phyloP scores from a whole-genome alignment of 768 basidiomycete species.

The Tulasnella sp. region DNA sequence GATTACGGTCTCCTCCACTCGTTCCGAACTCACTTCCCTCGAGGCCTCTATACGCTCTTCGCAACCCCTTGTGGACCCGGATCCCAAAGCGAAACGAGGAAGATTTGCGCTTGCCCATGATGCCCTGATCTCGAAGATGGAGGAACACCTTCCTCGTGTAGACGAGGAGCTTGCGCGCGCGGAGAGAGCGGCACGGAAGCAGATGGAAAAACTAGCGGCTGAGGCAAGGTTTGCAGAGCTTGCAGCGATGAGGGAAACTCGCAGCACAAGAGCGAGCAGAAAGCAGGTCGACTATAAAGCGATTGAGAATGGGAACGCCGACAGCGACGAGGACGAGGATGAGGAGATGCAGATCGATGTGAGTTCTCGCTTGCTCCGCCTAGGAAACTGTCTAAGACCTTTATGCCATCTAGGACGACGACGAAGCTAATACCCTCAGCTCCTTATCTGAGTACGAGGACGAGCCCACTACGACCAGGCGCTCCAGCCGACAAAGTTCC shows the following conservation, averaged over 20 bases:
- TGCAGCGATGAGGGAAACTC: slow-evolving; percentile 1
- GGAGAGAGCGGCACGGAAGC: not conserved
- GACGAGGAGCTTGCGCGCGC: slow-evolving; percentile 47
- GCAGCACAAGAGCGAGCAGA: not conserved
- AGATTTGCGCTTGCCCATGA: slow-evolving; percentile 57
- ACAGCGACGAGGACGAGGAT: slow-evolving; percentile 1
- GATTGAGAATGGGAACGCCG: slow-evolving; percentile 3
- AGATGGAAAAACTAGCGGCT: slow-evolving; percentile 31
- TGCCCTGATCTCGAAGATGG: slow-evolving; percentile 51
- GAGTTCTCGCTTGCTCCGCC: not conserved
- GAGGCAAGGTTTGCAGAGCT: slow-evolving; percentile 1
- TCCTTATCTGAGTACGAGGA: not conserved
- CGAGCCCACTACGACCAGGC: not conserved
- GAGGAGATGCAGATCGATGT: not conserved
- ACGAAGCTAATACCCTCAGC: not conserved
- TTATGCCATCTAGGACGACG: not conserved
- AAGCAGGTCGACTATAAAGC: slow-evolving; percentile 10
- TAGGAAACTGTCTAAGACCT: not conserved
- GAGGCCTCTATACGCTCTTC: slow-evolving; percentile 54
- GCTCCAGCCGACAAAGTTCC: not conserved
- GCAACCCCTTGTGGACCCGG: slow-evolving; percentile 17
- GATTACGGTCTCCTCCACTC: slow-evolving; percentile 58
- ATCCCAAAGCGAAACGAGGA: not conserved
- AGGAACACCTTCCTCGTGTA: slow-evolving; percentile 52
- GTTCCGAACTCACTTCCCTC: slow-evolving; percentile 58